Evolutionary conservation across 2,329 filamentous ascomycete species (phyloP).

Genomic region (Thelonectria discophora): DNA sequence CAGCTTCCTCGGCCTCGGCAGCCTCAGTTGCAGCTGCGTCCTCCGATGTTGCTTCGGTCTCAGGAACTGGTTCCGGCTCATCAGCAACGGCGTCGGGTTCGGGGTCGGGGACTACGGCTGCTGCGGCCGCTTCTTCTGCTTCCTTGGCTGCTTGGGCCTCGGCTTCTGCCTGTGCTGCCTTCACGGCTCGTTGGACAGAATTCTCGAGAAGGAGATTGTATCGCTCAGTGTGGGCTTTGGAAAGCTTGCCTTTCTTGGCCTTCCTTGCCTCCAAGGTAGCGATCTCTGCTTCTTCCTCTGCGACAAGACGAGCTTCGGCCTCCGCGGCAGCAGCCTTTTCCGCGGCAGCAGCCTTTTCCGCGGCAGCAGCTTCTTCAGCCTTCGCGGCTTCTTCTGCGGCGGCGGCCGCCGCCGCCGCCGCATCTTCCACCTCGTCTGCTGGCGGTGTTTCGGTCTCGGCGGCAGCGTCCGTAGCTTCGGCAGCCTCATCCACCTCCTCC

Average conservation of each 20-base stretch:
- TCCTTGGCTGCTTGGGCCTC: constrained; percentile 44
- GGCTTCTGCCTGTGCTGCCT: constrained; percentile 46
- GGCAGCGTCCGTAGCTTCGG: constrained; percentile 1
- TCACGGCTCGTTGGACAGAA: constrained; percentile 49
- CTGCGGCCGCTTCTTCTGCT: constrained; percentile 38
- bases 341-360: constrained; percentile 5
- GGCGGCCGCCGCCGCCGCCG: background rate
- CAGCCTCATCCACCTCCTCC: constrained; percentile 43
- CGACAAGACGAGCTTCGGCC: constrained; percentile 20
- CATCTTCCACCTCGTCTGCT: constrained; percentile 4
- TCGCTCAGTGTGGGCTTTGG: constrained; percentile 58
- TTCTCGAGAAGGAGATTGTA: constrained; percentile 49
- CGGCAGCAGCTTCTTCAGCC: constrained; percentile 25
- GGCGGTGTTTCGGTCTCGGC: constrained; percentile 16
- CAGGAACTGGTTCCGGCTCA: constrained; percentile 21
- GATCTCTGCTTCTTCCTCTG: constrained; percentile 26
- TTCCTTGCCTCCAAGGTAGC: constrained; percentile 50
- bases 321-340: constrained; percentile 11
- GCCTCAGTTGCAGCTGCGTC: constrained; percentile 14
- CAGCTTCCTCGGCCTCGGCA: constrained; percentile 28
- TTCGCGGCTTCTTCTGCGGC: constrained; percentile 14
- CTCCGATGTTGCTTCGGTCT: constrained; percentile 31
- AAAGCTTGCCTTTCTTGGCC: constrained; percentile 56
- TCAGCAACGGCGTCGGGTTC: constrained; percentile 31
- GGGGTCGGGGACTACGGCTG: constrained; percentile 42